Conservation (phyloP, 805 yeast genomes). For the Kluyveromyces lactis region DNA sequence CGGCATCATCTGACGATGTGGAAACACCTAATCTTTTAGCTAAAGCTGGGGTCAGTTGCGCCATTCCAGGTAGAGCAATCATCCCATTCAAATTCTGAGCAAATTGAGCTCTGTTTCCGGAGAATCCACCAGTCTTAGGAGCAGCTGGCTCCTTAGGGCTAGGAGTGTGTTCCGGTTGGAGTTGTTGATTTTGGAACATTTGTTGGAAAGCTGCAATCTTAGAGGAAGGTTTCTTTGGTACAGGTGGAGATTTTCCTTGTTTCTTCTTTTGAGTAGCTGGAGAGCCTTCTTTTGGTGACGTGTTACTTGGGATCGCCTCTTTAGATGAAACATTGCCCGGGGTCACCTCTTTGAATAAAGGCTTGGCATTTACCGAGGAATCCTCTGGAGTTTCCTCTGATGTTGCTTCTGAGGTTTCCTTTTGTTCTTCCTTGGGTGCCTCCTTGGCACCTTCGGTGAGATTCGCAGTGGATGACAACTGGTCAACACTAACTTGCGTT, state of each 20-base stretch:
- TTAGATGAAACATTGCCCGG: background rate
- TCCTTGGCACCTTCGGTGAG: too few relatives aligned
- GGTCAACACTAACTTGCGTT: background rate
- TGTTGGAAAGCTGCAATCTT: constrained; percentile 77
- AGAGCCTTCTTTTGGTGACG: too few relatives aligned
- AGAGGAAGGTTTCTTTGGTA: constrained; percentile 71
- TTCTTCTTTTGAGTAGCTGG: background rate
- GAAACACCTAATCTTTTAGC: constrained; percentile 13
- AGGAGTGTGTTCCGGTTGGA: constrained; percentile 29
- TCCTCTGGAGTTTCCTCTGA: background rate
- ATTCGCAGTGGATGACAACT: too few relatives aligned
- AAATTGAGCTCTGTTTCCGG: constrained; percentile 38
- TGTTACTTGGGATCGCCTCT: background rate
- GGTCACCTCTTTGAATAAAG: background rate
- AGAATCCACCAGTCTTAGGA: constrained; percentile 16
- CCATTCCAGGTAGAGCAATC: constrained; percentile 49
- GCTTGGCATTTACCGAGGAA: background rate
- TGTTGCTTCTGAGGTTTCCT: background rate
- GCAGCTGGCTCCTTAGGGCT: constrained; percentile 10
- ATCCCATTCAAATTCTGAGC: constrained; percentile 54
- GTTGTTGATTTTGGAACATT: constrained; percentile 52
- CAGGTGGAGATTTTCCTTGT: constrained; percentile 47
- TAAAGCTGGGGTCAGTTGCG: constrained; percentile 16
- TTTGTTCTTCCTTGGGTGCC: background rate
- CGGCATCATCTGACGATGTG: constrained; percentile 6